A percentile compares a stretch with the other conserved stretches of the same genome.
These are phyloP conservation scores for Metschnikowia kofuensis DNA, from an alignment of 805 yeast genomes.

Conservation along the genomic window DNA sequence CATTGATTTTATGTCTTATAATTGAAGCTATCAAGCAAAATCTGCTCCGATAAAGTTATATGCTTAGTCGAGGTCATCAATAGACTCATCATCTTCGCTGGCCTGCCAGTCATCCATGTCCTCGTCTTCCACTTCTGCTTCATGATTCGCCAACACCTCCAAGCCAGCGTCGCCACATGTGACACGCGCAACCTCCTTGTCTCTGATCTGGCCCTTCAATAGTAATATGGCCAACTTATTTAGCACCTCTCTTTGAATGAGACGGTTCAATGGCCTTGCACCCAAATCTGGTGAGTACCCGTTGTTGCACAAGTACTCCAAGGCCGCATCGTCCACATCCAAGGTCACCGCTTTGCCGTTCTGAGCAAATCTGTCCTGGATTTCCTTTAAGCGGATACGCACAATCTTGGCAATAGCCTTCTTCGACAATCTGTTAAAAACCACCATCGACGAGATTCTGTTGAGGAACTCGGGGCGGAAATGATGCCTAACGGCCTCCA, in stretches of 20 bases:
- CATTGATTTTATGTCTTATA: too few relatives aligned
- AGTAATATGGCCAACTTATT: conserved; percentile 88
- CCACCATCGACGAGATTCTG: conserved; percentile 89
- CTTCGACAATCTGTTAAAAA: conserved; percentile 89
- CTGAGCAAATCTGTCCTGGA: conserved; percentile 77
- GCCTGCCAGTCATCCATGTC: conserved; percentile 61
- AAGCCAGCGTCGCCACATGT: conserved; percentile 58
- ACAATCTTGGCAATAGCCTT: conserved; percentile 92
- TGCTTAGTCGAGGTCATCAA: conserved; percentile 20
- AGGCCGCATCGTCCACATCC: conserved; percentile 70
- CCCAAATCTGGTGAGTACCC: conserved; percentile 95
- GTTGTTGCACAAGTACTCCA: conserved; percentile 74
- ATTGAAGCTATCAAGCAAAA: too few relatives aligned
- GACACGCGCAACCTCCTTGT: conserved; percentile 82
- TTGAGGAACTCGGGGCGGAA: conserved; percentile 97
- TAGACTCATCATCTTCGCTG: conserved; percentile 49
- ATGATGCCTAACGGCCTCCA: conserved; percentile 80
- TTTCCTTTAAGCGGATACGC: conserved; percentile 76
- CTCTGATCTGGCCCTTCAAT: conserved; percentile 80
- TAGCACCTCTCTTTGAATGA: conserved; percentile 84
- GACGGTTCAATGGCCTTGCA: conserved; percentile 92
- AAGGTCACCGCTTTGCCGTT: conserved; percentile 78
- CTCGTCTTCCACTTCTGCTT: conserved; percentile 48
- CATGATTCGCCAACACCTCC: conserved; percentile 85
- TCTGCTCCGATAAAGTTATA: too few relatives aligned